Conservation (phyloP, 306 rosid species). For the Corylus avellana region DNA sequence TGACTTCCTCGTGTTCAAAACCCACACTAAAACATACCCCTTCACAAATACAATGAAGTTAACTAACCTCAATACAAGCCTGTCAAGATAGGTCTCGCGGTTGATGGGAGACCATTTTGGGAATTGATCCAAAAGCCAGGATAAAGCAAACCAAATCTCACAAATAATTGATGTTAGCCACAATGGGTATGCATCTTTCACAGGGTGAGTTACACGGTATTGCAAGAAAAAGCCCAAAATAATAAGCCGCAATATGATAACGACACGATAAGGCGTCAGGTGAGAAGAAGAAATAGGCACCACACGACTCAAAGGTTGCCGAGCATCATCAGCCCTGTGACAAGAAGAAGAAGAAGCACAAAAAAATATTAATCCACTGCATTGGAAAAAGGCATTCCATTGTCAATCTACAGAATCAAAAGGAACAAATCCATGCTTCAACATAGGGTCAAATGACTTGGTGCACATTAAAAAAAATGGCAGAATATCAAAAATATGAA, state of each 20-base stretch:
- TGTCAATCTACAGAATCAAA: conserved; percentile 1
- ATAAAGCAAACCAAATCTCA: conserved; percentile 98
- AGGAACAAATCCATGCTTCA: background rate
- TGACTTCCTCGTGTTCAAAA: conserved; percentile 9
- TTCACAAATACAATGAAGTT: conserved; percentile 15
- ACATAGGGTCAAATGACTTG: background rate
- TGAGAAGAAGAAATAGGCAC: conserved; percentile 89
- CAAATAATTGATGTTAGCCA: conserved; percentile 97
- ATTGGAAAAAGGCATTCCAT: conserved; percentile 8
- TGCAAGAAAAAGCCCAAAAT: conserved; percentile 93
- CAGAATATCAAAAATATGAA: background rate
- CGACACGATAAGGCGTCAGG: conserved; percentile 90
- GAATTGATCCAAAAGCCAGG: conserved; percentile 99
- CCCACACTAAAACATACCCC: conserved; percentile 7
- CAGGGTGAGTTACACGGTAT: conserved; percentile 96
- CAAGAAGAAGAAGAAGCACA: conserved; percentile 13
- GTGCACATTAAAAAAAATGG: background rate
- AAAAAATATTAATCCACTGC: background rate
- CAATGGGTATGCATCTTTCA: conserved; percentile 85
- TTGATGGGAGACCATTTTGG: conserved; percentile 95
- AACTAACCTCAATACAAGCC: conserved; percentile 80
- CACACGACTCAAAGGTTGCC: conserved; percentile 92
- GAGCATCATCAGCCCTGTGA: conserved; percentile 93
- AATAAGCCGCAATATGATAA: conserved; percentile 88
- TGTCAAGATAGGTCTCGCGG: conserved; percentile 93